Percentiles rank a stretch among this genome's conserved stretches.
These are phyloP conservation scores for Asterionellopsis glacialis DNA, from an alignment of 108 stramenopile species.

Conservation along the genomic window DNA sequence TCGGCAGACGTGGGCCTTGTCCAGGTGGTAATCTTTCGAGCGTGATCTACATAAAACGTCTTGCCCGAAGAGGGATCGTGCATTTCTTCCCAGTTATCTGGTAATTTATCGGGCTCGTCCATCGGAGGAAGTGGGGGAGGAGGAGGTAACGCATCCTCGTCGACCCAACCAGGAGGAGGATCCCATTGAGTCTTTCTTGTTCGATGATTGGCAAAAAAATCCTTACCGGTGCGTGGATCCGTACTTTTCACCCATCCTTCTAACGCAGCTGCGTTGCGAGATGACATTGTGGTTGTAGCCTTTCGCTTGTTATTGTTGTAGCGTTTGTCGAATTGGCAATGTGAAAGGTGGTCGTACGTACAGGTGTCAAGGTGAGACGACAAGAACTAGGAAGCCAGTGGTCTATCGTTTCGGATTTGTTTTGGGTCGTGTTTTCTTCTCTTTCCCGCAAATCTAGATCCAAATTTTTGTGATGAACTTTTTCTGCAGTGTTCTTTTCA, in stretches of 20 bases:
- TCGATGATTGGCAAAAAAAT: constrained; percentile 67
- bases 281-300: too few species aligned
- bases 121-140: constrained; percentile 6
- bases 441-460: too few species aligned
- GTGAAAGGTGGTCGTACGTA: too few species aligned
- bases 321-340: too few species aligned
- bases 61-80: constrained; percentile 67
- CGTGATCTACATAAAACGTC: constrained; percentile 85
- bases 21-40: constrained; percentile 79
- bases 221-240: constrained; percentile 61
- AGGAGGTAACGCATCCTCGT: constrained; percentile 14
- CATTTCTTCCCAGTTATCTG: constrained; percentile 84
- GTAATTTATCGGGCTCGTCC: constrained; percentile 34
- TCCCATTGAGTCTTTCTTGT: constrained; percentile 83
- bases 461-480: too few species aligned
- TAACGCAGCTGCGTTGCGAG: constrained; percentile 19
- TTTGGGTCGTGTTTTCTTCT: too few species aligned
- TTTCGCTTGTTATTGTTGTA: too few species aligned
- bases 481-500: too few species aligned
- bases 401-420: too few species aligned
- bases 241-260: constrained; percentile 66
- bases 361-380: too few species aligned
- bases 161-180: constrained; percentile 56
- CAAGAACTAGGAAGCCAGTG: too few species aligned
- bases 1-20: constrained; percentile 28